A percentile compares a stretch with the other conserved stretches of the same genome.
These are phyloP conservation scores for Trichaptum fuscoviolaceum DNA, from an alignment of 768 basidiomycete genomes.

Conservation along the genomic window DNA sequence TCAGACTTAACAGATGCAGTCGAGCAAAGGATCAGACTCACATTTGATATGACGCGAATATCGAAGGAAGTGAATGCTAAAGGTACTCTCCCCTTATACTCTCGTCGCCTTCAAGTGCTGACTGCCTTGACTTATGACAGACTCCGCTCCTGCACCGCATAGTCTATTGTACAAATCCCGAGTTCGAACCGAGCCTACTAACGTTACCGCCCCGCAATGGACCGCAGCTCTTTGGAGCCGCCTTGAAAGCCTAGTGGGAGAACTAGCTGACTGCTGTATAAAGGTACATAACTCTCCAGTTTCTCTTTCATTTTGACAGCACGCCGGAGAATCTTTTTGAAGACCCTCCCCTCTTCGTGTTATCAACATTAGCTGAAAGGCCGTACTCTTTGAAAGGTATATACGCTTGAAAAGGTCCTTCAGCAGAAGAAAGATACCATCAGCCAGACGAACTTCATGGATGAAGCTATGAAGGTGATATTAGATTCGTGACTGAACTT, in stretches of 20 bases:
- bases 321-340: no score
- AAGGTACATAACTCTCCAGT: slow-evolving; percentile 49
- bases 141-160: slow-evolving; percentile 23
- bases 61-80: slow-evolving; percentile 80
- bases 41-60: slow-evolving; percentile 84
- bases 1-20: slow-evolving; percentile 78
- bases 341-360: slow-evolving; percentile 1
- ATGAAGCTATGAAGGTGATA: slow-evolving; percentile 87
- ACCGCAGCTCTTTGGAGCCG: slow-evolving; percentile 74
- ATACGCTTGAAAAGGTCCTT: slow-evolving; percentile 91
- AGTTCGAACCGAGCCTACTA: slow-evolving; percentile 87
- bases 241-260: slow-evolving; percentile 78
- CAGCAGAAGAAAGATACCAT: slow-evolving; percentile 80
- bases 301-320: no score
- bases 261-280: slow-evolving; percentile 86
- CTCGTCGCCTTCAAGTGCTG: slow-evolving; percentile 3
- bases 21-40: slow-evolving; percentile 69
- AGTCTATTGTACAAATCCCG: slow-evolving; percentile 74
- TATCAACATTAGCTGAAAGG: no score
- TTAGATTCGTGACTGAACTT: no score
- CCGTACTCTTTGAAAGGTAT: slow-evolving; percentile 75
- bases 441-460: slow-evolving; percentile 76
- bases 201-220: slow-evolving; percentile 82
- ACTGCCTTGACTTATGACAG: slow-evolving; percentile 11
- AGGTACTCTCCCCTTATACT: slow-evolving; percentile 54